Evolutionary conservation across 2,329 filamentous ascomycete species (phyloP).

Genomic region (Botrytis medusae): DNA sequence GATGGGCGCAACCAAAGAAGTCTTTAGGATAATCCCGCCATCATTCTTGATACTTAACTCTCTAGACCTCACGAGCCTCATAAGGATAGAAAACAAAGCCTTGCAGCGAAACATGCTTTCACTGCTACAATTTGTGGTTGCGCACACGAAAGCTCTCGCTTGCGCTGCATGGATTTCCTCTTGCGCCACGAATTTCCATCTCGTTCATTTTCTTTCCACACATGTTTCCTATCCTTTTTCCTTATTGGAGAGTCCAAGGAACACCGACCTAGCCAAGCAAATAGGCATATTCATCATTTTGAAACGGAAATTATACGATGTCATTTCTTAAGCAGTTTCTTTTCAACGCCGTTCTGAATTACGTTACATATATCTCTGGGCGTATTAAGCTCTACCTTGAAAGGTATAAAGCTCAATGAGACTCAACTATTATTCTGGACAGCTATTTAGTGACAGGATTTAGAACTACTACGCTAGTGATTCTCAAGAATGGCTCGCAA

Average conservation of each 20-base stretch:
- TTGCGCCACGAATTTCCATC: neutral
- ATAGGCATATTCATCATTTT: neutral
- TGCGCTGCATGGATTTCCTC: too few species aligned
- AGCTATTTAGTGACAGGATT: neutral
- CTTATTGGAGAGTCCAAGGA: neutral
- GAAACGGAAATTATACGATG: too few species aligned
- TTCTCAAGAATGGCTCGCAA: neutral
- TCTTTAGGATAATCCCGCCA: too few species aligned
- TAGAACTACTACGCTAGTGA: neutral
- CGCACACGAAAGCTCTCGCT: neutral
- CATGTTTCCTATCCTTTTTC: neutral
- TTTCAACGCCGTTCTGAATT: neutral
- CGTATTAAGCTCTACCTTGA: too few species aligned
- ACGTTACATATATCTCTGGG: too few species aligned
- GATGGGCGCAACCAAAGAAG: too few species aligned
- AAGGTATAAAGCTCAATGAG: neutral
- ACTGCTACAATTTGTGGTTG: neutral
- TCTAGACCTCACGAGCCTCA: neutral
- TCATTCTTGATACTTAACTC: too few species aligned
- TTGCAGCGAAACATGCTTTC: neutral
- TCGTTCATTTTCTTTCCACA: too few species aligned
- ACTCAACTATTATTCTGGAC: too few species aligned
- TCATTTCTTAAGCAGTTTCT: too few species aligned
- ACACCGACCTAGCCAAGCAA: neutral
- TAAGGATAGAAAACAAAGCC: too few species aligned